phyloP scores from a whole-genome alignment of 345 rosid species.

The Cardamine occulta region DNA sequence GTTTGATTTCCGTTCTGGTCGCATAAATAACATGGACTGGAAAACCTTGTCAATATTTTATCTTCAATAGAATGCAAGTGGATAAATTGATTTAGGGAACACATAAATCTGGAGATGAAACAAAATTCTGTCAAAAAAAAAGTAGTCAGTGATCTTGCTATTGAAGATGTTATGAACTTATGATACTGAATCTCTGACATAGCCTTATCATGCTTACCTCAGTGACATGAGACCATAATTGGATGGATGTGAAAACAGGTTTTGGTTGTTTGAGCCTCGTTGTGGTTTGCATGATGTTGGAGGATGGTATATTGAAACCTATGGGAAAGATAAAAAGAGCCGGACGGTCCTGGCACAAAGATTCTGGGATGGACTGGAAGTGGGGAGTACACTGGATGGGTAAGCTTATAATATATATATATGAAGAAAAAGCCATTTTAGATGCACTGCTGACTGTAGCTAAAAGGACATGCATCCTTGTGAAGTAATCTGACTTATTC shows the following conservation, averaged over 20 bases:
- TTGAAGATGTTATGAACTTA: background rate
- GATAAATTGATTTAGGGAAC: background rate
- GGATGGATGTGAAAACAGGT: slow-evolving; percentile 52
- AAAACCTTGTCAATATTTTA: background rate
- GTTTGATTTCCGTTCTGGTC: slow-evolving; percentile 3
- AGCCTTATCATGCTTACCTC: background rate
- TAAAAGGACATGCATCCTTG: background rate
- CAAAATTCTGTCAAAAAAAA: background rate
- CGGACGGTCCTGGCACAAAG: slow-evolving; percentile 68
- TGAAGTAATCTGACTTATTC: slow-evolving; percentile 22
- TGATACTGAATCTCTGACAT: background rate
- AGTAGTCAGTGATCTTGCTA: slow-evolving; percentile 1
- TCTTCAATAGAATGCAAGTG: slow-evolving; percentile 6
- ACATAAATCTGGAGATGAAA: background rate
- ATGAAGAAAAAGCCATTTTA: background rate
- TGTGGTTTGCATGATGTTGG: slow-evolving; percentile 87
- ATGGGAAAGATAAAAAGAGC: slow-evolving; percentile 76
- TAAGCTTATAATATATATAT: slow-evolving; percentile 45
- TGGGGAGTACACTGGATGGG: slow-evolving; percentile 59
- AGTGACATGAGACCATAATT: slow-evolving; percentile 26
- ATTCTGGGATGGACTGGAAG: slow-evolving; percentile 77
- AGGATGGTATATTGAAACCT: slow-evolving; percentile 98
- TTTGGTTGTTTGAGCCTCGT: slow-evolving; percentile 98
- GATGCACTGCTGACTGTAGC: background rate
- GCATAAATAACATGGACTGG: background rate